Evolutionary conservation across 2,329 filamentous ascomycete species (phyloP).

Genomic region (Trichoderma hamatum): DNA sequence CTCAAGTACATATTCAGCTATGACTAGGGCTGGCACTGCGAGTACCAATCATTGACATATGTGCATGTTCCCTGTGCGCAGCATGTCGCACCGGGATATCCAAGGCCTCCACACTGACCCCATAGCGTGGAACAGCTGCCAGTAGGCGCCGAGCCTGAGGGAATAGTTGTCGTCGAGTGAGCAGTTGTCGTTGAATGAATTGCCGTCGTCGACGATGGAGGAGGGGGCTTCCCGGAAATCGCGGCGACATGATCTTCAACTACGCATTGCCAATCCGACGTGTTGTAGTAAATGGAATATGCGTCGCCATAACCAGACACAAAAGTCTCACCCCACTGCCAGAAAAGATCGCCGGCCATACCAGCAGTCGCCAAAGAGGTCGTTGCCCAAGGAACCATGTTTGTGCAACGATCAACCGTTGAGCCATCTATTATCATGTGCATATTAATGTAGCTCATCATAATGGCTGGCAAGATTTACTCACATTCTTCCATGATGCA

Average conservation of each 20-base stretch:
- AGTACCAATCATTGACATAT: not conserved
- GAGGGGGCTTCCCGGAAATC: not conserved
- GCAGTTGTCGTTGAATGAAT: not conserved
- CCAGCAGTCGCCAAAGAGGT: conserved; percentile 38
- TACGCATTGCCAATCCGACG: conserved; percentile 47
- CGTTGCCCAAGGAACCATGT: conserved; percentile 54
- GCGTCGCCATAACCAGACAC: conserved; percentile 49
- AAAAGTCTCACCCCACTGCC: conserved; percentile 46
- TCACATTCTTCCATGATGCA: conserved; percentile 42
- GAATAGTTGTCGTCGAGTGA: not conserved
- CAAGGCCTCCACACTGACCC: conserved; percentile 10
- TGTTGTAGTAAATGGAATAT: conserved; percentile 50
- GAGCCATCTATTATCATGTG: conserved; percentile 32
- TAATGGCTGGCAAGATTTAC: conserved; percentile 1
- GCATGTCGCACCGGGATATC: not conserved
- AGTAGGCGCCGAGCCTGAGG: not conserved
- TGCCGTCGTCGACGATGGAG: not conserved
- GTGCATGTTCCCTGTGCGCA: conserved; percentile 6
- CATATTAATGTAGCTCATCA: not conserved
- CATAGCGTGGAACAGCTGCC: not conserved
- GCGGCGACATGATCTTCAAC: conserved; percentile 47
- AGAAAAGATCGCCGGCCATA: conserved; percentile 45
- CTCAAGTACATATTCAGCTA: no score
- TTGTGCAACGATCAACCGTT: conserved; percentile 35
- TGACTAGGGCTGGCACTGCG: not conserved